Conservation (phyloP, 148 eudicot genomes). For the Spergularia marina region DNA sequence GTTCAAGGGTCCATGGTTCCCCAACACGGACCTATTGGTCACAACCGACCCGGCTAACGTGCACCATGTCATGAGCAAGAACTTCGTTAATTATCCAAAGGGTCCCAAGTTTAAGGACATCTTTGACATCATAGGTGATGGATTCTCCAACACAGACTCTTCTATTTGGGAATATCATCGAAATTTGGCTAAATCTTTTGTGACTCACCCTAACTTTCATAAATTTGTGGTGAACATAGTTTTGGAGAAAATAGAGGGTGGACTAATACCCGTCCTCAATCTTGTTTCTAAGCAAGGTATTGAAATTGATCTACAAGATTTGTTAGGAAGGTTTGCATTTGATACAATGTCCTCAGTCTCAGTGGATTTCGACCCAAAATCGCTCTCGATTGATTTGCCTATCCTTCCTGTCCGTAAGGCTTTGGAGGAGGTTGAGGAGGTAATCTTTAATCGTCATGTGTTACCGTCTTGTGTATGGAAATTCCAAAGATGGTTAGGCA, state of each 20-base stretch:
- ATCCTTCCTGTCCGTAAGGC: constrained; percentile 33
- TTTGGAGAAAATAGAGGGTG: constrained; percentile 26
- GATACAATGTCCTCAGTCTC: constrained; percentile 39
- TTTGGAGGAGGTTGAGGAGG: constrained; percentile 37
- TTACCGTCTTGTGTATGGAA: constrained; percentile 46
- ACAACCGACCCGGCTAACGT: constrained; percentile 42
- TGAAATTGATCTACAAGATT: constrained; percentile 49
- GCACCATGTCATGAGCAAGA: constrained; percentile 46
- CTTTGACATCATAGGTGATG: constrained; percentile 48
- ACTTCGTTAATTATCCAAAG: constrained; percentile 47
- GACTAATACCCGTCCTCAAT: constrained; percentile 40
- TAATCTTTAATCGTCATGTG: constrained; percentile 31
- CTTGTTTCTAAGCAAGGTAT: constrained; percentile 15
- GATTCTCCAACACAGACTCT: constrained; percentile 44
- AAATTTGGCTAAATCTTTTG: constrained; percentile 23
- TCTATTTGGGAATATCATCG: constrained; percentile 36
- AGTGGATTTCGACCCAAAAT: constrained; percentile 41
- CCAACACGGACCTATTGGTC: constrained; percentile 36
- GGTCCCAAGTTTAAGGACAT: constrained; percentile 38
- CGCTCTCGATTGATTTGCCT: constrained; percentile 30
- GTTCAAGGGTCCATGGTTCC: constrained; percentile 52
- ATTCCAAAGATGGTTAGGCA: constrained; percentile 44
- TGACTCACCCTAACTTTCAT: constrained; percentile 30
- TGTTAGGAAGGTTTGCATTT: constrained; percentile 42
- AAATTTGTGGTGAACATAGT: constrained; percentile 16